Conservation (phyloP, 768 basidiomycete species). For the Harrya chromipes region DNA sequence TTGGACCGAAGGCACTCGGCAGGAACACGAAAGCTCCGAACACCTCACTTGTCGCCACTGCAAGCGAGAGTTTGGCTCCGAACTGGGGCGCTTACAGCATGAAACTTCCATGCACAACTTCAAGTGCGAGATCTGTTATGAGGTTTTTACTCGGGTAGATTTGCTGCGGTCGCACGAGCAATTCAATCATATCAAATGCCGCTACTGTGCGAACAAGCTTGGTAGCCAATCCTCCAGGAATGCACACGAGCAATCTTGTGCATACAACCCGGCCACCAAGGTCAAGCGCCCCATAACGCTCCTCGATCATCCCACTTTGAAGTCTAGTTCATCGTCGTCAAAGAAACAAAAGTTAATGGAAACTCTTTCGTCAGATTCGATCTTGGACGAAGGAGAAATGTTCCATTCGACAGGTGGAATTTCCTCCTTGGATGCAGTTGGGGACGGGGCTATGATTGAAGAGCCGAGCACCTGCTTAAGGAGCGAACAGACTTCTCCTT, state of each 20-base stretch:
- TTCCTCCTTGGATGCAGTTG: not conserved
- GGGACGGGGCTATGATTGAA: not conserved
- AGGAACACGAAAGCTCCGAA: not conserved
- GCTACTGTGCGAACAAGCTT: not conserved
- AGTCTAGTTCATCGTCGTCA: not conserved
- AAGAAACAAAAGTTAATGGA: not conserved
- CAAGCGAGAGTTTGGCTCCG: not conserved
- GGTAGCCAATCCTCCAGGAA: not conserved
- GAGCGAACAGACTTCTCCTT: constrained; percentile 4
- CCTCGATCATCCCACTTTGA: not conserved
- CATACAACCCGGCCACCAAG: not conserved
- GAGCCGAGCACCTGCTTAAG: constrained; percentile 3
- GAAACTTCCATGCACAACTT: not conserved
- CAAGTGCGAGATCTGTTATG: not conserved
- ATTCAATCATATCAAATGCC: constrained; percentile 3
- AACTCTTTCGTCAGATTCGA: constrained; percentile 4
- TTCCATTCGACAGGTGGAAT: constrained; percentile 2
- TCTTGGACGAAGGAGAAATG: constrained; percentile 6
- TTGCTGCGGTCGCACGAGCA: not conserved
- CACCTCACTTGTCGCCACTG: not conserved
- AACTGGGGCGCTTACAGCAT: not conserved
- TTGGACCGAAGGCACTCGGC: not conserved
- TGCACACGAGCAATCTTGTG: constrained; percentile 8
- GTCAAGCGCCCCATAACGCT: not conserved
- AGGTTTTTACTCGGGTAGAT: not conserved